Percentiles rank a stretch among this genome's conserved stretches.
Evolutionary conservation across 805 yeast genomes (phyloP).

Genomic region (Dipodascus albidus): DNA sequence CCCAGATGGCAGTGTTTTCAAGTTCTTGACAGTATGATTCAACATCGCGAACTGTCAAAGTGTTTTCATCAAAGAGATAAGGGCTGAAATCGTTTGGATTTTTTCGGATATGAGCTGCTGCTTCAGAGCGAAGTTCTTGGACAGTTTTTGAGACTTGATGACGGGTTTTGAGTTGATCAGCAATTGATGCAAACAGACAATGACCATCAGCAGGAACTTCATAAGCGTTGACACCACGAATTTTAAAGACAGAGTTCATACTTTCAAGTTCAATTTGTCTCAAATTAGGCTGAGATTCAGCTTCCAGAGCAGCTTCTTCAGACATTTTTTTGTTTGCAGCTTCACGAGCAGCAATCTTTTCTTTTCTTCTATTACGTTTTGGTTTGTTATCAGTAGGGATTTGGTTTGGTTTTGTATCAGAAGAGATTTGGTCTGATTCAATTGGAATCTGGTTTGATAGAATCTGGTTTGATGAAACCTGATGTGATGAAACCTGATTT

Average conservation of each 20-base stretch:
- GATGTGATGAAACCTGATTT: too few species aligned
- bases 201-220: constrained; percentile 90
- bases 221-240: constrained; percentile 38
- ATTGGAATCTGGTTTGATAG: too few species aligned
- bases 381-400: constrained; percentile 21
- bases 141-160: constrained; percentile 32
- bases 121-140: constrained; percentile 45
- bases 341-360: constrained; percentile 64
- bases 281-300: constrained; percentile 51
- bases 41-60: constrained; percentile 51
- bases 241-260: constrained; percentile 40
- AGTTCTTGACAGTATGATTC: constrained; percentile 58
- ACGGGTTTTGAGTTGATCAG: constrained; percentile 59
- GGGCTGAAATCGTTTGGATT: constrained; percentile 69
- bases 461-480: too few species aligned
- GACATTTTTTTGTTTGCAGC: constrained; percentile 52
- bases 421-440: constrained; percentile 6
- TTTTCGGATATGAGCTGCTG: constrained; percentile 54
- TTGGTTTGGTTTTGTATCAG: constrained; percentile 8
- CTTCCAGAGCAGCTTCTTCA: constrained; percentile 63
- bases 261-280: constrained; percentile 62
- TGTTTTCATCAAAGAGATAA: constrained; percentile 69
- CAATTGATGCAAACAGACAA: constrained; percentile 77
- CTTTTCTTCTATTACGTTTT: constrained; percentile 75
- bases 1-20: constrained; percentile 84